Evolutionary conservation across 352 stramenopile genomes (phyloP).

Genomic region (Thraustochytrium sp.): DNA sequence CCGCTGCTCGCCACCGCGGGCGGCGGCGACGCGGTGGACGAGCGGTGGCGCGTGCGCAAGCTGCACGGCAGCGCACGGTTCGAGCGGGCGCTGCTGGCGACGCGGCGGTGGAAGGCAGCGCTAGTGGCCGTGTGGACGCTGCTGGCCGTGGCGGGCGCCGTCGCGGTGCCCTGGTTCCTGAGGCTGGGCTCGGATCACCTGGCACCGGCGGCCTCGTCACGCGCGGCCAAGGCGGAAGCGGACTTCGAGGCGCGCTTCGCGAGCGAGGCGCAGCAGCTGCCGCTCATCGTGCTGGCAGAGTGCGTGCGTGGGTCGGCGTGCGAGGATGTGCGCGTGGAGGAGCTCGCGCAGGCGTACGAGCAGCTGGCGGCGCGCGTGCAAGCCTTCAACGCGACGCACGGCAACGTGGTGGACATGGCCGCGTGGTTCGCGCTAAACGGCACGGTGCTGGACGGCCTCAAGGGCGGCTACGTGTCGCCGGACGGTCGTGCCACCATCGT

Average conservation of each 20-base stretch:
- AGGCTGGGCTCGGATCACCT: background rate
- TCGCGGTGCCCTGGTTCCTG: too few relatives aligned
- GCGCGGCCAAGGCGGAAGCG: background rate
- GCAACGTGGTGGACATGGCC: background rate
- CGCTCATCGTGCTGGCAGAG: constrained; percentile 5
- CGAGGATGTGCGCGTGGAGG: background rate
- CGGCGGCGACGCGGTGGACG: too few relatives aligned
- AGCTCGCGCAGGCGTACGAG: background rate
- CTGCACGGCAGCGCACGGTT: too few relatives aligned
- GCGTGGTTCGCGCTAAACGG: background rate
- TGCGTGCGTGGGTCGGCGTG: background rate
- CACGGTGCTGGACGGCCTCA: constrained; percentile 6
- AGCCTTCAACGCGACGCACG: background rate
- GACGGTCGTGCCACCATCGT: background rate
- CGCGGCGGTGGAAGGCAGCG: too few relatives aligned
- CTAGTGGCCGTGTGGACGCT: too few relatives aligned
- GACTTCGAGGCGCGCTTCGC: background rate
- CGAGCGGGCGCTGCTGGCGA: too few relatives aligned
- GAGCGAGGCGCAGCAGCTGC: background rate
- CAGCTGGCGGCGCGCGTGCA: background rate
- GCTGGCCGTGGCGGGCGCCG: too few relatives aligned
- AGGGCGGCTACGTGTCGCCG: background rate
- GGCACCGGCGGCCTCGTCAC: background rate
- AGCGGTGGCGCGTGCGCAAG: too few relatives aligned
- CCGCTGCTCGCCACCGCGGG: too few relatives aligned